Evolutionary conservation across 495 filamentous ascomycete genomes (phyloP).

Genomic region (Aspergillus egyptiacus): DNA sequence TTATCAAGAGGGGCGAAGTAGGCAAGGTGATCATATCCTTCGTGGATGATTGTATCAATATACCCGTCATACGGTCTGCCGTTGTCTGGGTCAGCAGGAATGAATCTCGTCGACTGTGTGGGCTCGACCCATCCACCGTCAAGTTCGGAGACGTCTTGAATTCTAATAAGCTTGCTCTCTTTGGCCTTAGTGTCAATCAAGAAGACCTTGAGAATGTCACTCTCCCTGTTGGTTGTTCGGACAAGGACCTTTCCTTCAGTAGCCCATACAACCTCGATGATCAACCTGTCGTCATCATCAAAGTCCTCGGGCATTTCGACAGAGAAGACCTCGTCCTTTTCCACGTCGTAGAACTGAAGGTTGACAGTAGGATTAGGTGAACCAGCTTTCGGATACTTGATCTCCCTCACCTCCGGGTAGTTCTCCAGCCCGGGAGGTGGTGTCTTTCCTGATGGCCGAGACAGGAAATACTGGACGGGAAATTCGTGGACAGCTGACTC

Average conservation of each 20-base stretch:
- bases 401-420: slow-evolving; percentile 83
- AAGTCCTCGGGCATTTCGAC: slow-evolving; percentile 76
- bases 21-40: slow-evolving; percentile 84
- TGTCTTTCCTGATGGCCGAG: slow-evolving; percentile 70
- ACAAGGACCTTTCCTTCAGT: slow-evolving; percentile 70
- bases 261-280: slow-evolving; percentile 91
- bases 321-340: slow-evolving; percentile 69
- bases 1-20: slow-evolving; percentile 94
- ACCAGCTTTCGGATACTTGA: slow-evolving; percentile 97
- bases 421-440: slow-evolving; percentile 71
- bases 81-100: slow-evolving; percentile 75
- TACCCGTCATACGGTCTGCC: slow-evolving; percentile 81
- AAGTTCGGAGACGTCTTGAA: slow-evolving; percentile 66
- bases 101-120: slow-evolving; percentile 74
- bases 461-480: slow-evolving; percentile 89
- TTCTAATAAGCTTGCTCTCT: slow-evolving; percentile 73
- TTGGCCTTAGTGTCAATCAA: slow-evolving; percentile 73
- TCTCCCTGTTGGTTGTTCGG: slow-evolving; percentile 89
- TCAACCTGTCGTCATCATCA: slow-evolving; percentile 72
- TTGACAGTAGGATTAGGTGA: slow-evolving; percentile 87
- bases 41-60: slow-evolving; percentile 81
- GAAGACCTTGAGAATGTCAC: slow-evolving; percentile 79
- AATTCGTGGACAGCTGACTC: slow-evolving; percentile 89
- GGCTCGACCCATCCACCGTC: slow-evolving; percentile 99
- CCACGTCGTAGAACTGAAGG: slow-evolving; percentile 82